phyloP scores from a whole-genome alignment of 208 protist species.

The Wallacemonas sp. region DNA sequence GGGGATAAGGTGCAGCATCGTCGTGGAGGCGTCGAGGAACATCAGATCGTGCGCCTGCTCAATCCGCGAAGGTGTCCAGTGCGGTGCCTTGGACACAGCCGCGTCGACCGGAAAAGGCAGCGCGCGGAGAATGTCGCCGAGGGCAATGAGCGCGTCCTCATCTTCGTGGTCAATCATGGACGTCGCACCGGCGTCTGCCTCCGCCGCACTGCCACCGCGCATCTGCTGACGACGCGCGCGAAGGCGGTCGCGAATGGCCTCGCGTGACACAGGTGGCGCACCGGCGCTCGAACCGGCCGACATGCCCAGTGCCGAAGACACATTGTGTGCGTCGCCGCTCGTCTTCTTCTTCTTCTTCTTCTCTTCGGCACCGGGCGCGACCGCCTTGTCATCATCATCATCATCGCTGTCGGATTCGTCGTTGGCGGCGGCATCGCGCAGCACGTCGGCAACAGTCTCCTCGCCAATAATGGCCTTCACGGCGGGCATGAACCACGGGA shows the following conservation, averaged over 20 bases:
- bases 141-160: constrained; percentile 73
- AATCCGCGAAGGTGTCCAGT: constrained; percentile 47
- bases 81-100: constrained; percentile 11
- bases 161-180: constrained; percentile 35
- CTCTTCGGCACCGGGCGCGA: too few relatives aligned
- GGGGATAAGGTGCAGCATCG: constrained; percentile 71
- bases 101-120: constrained; percentile 33
- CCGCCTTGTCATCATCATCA: constrained; percentile 6
- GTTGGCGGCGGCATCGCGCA: not conserved
- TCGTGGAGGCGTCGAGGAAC: constrained; percentile 82
- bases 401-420: not conserved
- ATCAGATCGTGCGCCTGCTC: constrained; percentile 75
- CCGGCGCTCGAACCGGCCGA: not conserved
- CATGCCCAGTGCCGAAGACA: too few relatives aligned
- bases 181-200: constrained; percentile 3
- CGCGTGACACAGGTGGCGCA: not conserved
- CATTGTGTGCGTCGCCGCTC: not conserved
- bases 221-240: constrained; percentile 20
- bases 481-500: constrained; percentile 73
- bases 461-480: constrained; percentile 48
- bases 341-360: too few relatives aligned
- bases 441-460: constrained; percentile 9
- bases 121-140: constrained; percentile 67
- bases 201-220: not conserved
- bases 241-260: constrained; percentile 12